Evolutionary conservation across 2,329 filamentous ascomycete species (phyloP).

Genomic region (Orbilia brochopaga): DNA sequence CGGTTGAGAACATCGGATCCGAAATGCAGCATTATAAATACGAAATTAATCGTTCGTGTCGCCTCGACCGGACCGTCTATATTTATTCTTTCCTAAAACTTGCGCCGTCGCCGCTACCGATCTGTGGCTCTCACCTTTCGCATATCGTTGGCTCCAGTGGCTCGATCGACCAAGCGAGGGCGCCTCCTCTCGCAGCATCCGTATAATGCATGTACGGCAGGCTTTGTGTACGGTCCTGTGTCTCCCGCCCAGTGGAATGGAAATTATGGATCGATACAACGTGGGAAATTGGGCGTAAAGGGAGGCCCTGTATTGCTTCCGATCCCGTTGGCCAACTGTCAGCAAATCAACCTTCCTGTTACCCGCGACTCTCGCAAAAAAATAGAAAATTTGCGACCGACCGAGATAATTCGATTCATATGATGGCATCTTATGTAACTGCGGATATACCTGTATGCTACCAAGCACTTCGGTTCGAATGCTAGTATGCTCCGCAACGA

Average conservation of each 20-base stretch:
- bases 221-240: neutral
- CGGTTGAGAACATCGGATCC: too few species aligned
- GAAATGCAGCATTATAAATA: too few species aligned
- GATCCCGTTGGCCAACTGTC: slow-evolving; percentile 36
- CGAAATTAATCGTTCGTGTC: neutral
- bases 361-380: slow-evolving; percentile 30
- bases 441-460: neutral
- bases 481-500: too few species aligned
- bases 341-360: slow-evolving; percentile 48
- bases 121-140: slow-evolving; percentile 16
- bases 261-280: slow-evolving; percentile 18
- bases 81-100: neutral
- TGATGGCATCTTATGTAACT: neutral
- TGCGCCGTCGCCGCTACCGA: slow-evolving; percentile 5
- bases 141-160: slow-evolving; percentile 24
- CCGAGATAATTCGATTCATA: too few species aligned
- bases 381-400: slow-evolving; percentile 29
- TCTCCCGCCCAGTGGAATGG: slow-evolving; percentile 41
- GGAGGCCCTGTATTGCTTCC: slow-evolving; percentile 36
- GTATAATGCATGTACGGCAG: slow-evolving; percentile 12
- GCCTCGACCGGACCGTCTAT: neutral
- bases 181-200: neutral
- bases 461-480: slow-evolving; percentile 1
- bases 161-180: slow-evolving; percentile 12
- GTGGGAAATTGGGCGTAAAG: slow-evolving; percentile 46